phyloP scores from a whole-genome alignment of 768 basidiomycete species.

The Kwoniella mangroviensis region DNA sequence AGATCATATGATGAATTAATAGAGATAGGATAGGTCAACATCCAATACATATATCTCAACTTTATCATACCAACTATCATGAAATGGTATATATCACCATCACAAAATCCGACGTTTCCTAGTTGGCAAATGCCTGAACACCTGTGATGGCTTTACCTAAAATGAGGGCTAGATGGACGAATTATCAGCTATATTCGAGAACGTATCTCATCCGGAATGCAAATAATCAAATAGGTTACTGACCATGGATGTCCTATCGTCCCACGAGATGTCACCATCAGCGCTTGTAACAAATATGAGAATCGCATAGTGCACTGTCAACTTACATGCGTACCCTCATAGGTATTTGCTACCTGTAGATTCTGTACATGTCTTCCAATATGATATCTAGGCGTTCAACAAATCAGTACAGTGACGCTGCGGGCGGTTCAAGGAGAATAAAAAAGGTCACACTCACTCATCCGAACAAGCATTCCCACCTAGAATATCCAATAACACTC shows the following conservation, averaged over 20 bases:
- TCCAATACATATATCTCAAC: background rate
- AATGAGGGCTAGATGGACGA: slow-evolving; percentile 66
- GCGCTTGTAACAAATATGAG: background rate
- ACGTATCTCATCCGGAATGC: slow-evolving; percentile 63
- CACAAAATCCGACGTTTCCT: background rate
- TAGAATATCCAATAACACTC: slow-evolving; percentile 82
- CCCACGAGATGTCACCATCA: slow-evolving; percentile 62
- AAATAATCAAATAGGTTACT: slow-evolving; percentile 10
- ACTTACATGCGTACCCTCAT: slow-evolving; percentile 69
- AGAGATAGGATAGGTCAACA: background rate
- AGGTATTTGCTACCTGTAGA: slow-evolving; percentile 93
- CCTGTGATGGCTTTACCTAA: slow-evolving; percentile 92
- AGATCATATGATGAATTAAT: background rate
- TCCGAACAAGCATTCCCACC: slow-evolving; percentile 93
- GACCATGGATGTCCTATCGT: slow-evolving; percentile 57
- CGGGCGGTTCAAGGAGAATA: background rate
- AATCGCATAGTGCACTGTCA: too few relatives aligned
- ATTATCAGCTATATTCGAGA: background rate
- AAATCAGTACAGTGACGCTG: background rate
- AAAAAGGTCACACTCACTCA: slow-evolving; percentile 66
- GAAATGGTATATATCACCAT: too few relatives aligned
- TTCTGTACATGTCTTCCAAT: slow-evolving; percentile 94
- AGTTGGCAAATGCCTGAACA: slow-evolving; percentile 71
- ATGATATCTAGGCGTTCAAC: slow-evolving; percentile 69
- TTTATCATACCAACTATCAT: too few relatives aligned